A percentile compares a stretch with the other conserved stretches of the same genome.
Evolutionary conservation across 2,329 filamentous ascomycete species (phyloP).

Genomic region (Tolypocladium pustulatum): DNA sequence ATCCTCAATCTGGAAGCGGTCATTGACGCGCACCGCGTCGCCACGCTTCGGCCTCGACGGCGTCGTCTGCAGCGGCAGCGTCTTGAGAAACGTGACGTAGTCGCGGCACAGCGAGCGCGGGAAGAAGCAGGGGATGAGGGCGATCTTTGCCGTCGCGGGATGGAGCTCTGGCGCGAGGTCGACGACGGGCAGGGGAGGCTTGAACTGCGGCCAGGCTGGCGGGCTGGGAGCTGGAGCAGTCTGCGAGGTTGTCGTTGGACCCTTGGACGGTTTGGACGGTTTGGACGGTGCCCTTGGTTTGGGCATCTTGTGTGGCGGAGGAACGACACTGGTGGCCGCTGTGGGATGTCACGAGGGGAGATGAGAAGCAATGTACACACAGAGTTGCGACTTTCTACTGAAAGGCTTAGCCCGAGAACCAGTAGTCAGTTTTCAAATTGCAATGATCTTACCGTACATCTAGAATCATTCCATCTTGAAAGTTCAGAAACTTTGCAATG

Average conservation of each 20-base stretch:
- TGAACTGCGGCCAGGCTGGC: constrained; percentile 60
- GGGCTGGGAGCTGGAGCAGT: constrained; percentile 10
- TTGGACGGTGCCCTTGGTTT: constrained; percentile 15
- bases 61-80: constrained; percentile 64
- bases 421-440: too few relatives aligned
- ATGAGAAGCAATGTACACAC: too few relatives aligned
- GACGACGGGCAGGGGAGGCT: constrained; percentile 54
- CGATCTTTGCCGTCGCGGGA: constrained; percentile 47
- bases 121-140: constrained; percentile 65
- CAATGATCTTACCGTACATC: not conserved
- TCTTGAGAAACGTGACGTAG: constrained; percentile 62
- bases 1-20: constrained; percentile 78
- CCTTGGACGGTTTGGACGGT: constrained; percentile 14
- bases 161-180: constrained; percentile 51
- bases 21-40: constrained; percentile 77
- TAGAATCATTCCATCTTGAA: not conserved
- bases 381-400: too few relatives aligned
- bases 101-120: constrained; percentile 63
- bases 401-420: too few relatives aligned
- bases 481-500: not conserved
- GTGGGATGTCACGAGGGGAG: too few relatives aligned
- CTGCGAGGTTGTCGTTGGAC: constrained; percentile 8
- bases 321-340: too few relatives aligned
- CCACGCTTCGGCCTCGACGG: constrained; percentile 69
- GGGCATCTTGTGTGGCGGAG: constrained; percentile 15